A percentile compares a stretch with the other conserved stretches of the same genome.
Evolutionary conservation across 2,329 filamentous ascomycete genomes (phyloP).

Genomic region (Pseudogymnoascus sp.): DNA sequence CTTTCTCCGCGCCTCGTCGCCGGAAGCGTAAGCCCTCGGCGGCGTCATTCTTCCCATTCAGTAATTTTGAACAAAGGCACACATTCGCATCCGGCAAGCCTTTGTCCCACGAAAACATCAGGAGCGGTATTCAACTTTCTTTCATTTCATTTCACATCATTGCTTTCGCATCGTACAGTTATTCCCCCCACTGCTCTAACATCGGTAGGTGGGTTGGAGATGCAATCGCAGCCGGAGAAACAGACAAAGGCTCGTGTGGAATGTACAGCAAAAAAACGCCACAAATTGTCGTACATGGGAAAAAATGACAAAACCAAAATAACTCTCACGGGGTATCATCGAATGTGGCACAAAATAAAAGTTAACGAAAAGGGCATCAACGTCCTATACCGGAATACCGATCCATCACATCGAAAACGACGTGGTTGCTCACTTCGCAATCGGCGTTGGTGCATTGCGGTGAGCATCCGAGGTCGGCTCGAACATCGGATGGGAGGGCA

Average conservation of each 20-base stretch:
- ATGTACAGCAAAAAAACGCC: neutral
- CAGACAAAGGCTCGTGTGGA: conserved; percentile 1
- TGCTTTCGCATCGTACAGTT: neutral
- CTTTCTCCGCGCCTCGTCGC: neutral
- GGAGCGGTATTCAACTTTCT: neutral
- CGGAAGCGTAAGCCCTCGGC: neutral
- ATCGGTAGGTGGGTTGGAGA: neutral
- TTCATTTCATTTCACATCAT: neutral
- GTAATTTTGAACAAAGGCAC: neutral
- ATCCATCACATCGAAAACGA: conserved; percentile 37
- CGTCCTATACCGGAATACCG: conserved; percentile 28
- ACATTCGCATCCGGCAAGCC: neutral
- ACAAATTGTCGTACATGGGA: neutral
- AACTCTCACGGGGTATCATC: conserved; percentile 2
- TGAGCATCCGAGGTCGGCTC: conserved; percentile 33
- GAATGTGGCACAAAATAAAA: neutral
- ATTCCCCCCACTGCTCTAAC: neutral
- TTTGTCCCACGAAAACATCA: neutral
- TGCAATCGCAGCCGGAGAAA: neutral
- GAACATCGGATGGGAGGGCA: conserved; percentile 29
- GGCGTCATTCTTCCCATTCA: neutral
- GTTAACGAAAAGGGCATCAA: neutral
- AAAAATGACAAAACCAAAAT: neutral
- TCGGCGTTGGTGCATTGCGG: conserved; percentile 26
- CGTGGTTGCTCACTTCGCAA: conserved; percentile 35